Percentiles rank a stretch among this genome's conserved stretches.
These are phyloP conservation scores for Solanum commersonii DNA, from an alignment of 257 asterid genomes.

Conservation along the genomic window DNA sequence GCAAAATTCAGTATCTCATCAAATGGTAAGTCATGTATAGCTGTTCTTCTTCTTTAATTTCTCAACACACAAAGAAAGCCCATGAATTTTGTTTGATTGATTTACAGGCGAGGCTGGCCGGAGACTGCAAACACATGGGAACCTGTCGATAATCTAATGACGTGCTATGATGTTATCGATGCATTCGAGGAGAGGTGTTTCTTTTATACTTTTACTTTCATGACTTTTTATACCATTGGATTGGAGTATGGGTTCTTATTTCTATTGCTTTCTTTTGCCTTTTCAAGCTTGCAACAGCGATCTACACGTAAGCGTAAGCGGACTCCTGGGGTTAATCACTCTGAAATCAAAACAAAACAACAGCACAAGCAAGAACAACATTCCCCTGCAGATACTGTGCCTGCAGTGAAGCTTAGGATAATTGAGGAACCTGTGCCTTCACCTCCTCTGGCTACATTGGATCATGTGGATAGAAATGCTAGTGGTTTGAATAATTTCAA, in stretches of 20 bases:
- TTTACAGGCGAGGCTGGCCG: slow-evolving; percentile 80
- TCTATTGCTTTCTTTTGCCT: neutral
- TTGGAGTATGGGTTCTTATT: neutral
- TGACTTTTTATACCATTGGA: neutral
- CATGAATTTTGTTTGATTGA: neutral
- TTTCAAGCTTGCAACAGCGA: slow-evolving; percentile 32
- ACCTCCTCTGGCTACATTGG: neutral
- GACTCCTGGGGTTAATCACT: slow-evolving; percentile 28
- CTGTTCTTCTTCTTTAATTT: neutral
- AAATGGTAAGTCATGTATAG: slow-evolving; percentile 16
- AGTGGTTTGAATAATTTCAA: slow-evolving; percentile 11
- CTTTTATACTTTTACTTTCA: neutral
- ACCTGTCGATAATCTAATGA: slow-evolving; percentile 56
- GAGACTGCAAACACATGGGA: slow-evolving; percentile 88
- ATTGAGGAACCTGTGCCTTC: slow-evolving; percentile 5
- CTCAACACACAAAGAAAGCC: neutral
- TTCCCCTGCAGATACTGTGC: slow-evolving; percentile 3
- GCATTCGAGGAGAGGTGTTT: slow-evolving; percentile 78
- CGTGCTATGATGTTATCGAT: slow-evolving; percentile 53
- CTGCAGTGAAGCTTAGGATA: slow-evolving; percentile 5
- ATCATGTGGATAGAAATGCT: neutral
- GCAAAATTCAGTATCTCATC: slow-evolving; percentile 52
- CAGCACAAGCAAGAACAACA: slow-evolving; percentile 5
- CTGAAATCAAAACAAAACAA: slow-evolving; percentile 47
- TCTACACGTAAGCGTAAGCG: slow-evolving; percentile 60